These are phyloP conservation scores for Diutina siamensis DNA, from an alignment of 1,139 yeast species.

Conservation along the genomic window DNA sequence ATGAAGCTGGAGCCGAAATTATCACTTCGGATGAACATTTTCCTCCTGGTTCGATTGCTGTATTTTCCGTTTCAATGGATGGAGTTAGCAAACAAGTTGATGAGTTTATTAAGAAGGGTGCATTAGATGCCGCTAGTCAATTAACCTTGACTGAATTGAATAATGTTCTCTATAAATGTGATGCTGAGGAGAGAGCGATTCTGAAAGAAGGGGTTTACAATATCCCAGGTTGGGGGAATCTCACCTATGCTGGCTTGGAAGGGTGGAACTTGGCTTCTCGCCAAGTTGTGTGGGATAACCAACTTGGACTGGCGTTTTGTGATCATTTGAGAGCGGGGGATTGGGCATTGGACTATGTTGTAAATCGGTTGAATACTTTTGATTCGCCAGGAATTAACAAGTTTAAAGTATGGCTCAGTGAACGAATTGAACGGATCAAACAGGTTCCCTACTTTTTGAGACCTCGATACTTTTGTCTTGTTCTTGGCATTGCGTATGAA, in stretches of 20 bases:
- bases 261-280: slow-evolving; percentile 79
- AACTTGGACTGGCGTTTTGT: slow-evolving; percentile 75
- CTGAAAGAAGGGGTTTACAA: slow-evolving; percentile 62
- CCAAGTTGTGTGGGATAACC: slow-evolving; percentile 52
- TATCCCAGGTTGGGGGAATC: slow-evolving; percentile 61
- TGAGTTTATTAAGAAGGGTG: slow-evolving; percentile 57
- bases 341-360: slow-evolving; percentile 83
- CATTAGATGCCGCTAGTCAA: slow-evolving; percentile 54
- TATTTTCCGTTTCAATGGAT: slow-evolving; percentile 63
- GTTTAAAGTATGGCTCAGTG: slow-evolving; percentile 58
- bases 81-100: slow-evolving; percentile 44
- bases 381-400: slow-evolving; percentile 33
- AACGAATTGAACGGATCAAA: slow-evolving; percentile 55
- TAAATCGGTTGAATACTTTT: slow-evolving; percentile 51
- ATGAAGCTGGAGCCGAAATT: slow-evolving; percentile 31
- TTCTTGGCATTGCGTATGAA: slow-evolving; percentile 70
- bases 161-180: slow-evolving; percentile 64
- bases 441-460: slow-evolving; percentile 65
- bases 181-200: slow-evolving; percentile 78
- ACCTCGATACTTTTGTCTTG: slow-evolving; percentile 79
- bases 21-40: slow-evolving; percentile 44
- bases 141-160: slow-evolving; percentile 63
- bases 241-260: slow-evolving; percentile 83
- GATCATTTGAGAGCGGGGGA: slow-evolving; percentile 69
- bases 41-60: slow-evolving; percentile 86